Evolutionary conservation across 2,329 filamentous ascomycete genomes (phyloP), one percentile per base, ranked within the genome.

Genomic region (Curvularia hawaiiensis): DNA sequence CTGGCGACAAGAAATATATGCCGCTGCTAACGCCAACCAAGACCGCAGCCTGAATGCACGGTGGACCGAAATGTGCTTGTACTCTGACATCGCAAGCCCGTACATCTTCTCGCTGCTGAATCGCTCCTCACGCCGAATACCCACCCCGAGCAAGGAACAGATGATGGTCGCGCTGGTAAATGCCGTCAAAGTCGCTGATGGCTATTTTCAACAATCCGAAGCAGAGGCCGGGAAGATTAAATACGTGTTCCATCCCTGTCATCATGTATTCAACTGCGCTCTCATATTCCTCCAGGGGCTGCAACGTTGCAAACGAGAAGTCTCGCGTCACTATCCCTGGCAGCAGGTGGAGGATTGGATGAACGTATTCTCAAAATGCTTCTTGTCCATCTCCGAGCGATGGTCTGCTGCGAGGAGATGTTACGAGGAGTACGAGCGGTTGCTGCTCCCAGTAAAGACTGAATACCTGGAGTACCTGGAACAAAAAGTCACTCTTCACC

Each of bases 241-340:
- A 66, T 76, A 76, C 51, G 73, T 76, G 16, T 76, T 76, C 49
- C 73, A 76, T 54, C 72, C 73, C 14, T 75, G 72, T 24, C 73
- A 76, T 39, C 72, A 76, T 41, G 67, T 71, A 2, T 75, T 74
- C 61, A 68, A 69, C 12, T 69, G 66, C 33, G 73, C 73, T 8
- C 60, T 71, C 10, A 63, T 74, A 8, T 75, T 76, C 41, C 60
- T 76, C 11, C 70, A 71, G 18, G 70, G 65, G 4, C 44, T 76
- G 40, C 63, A 67, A 46, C 66, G 64, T 30, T 75, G 72, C 62
- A 72, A 69, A 45, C 60, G 67, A 53, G 67, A 74, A 54, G 66
- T 75, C 20, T 68, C 73, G 4, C 64, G 69, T 1, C 48, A 39
- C 3, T 74, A 70, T 30, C 39, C 61, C 3, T 71, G 66, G 61